Evolutionary conservation across 768 basidiomycete species (phyloP).

Genomic region (Russula foetens): DNA sequence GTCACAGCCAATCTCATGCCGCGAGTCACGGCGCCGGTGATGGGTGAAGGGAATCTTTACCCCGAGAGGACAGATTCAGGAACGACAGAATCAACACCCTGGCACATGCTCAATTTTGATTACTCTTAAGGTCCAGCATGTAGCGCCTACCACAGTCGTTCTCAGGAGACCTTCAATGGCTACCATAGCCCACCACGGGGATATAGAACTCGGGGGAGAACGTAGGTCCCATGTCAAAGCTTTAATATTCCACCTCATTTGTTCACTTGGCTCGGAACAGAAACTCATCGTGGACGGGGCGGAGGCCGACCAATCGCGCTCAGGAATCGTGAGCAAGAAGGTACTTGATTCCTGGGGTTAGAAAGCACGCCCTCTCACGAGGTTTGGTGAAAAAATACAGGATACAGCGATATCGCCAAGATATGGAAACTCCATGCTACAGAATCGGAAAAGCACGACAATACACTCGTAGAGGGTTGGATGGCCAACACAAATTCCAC

Average conservation of each 20-base stretch:
- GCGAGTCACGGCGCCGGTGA: too few species aligned
- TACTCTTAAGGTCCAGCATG: too few species aligned
- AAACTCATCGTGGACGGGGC: background rate
- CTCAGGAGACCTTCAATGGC: background rate
- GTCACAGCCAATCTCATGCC: too few species aligned
- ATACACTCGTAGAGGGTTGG: conserved; percentile 8
- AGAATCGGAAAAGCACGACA: conserved; percentile 12
- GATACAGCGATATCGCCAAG: background rate
- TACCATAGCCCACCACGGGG: background rate
- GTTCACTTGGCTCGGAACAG: too few species aligned
- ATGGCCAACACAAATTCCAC: conserved; percentile 8
- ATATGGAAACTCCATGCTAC: conserved; percentile 8
- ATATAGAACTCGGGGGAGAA: background rate
- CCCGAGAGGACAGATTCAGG: too few species aligned
- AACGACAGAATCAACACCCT: too few species aligned
- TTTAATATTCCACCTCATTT: too few species aligned
- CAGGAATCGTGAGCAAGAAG: background rate
- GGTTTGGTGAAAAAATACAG: background rate
- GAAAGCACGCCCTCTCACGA: background rate
- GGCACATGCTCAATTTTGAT: too few species aligned
- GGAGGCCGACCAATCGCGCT: background rate
- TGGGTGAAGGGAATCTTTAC: too few species aligned
- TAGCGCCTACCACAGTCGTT: too few species aligned
- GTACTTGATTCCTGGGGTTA: background rate
- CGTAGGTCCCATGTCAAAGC: background rate